phyloP scores from a whole-genome alignment of 148 eudicot species.

The Pouteria glomerata region DNA sequence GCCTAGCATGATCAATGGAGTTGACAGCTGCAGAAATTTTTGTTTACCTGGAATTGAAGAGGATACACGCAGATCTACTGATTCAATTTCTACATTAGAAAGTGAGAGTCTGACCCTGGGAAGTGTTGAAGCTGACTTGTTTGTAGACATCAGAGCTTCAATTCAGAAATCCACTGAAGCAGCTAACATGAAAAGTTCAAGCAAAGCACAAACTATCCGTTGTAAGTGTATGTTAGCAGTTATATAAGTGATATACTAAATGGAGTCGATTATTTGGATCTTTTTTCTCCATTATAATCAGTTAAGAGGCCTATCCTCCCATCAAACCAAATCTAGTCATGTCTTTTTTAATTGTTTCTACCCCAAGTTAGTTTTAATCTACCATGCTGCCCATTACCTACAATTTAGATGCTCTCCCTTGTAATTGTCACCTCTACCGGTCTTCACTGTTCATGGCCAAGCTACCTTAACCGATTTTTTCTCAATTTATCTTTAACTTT shows the following conservation, averaged over 20 bases:
- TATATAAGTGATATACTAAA: neutral
- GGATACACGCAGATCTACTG: slow-evolving; percentile 69
- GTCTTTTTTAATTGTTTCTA: no score
- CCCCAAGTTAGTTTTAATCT: no score
- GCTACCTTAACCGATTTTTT: no score
- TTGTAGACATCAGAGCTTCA: slow-evolving; percentile 92
- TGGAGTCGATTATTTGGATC: no score
- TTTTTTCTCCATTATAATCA: no score
- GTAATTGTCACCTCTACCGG: no score
- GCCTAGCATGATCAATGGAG: slow-evolving; percentile 74
- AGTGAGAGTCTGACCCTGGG: slow-evolving; percentile 77
- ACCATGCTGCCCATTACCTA: no score
- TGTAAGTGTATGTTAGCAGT: slow-evolving; percentile 38
- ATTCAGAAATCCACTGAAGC: slow-evolving; percentile 68
- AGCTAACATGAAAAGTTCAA: slow-evolving; percentile 24
- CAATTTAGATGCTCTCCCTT: no score
- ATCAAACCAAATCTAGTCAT: no score
- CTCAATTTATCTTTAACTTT: no score
- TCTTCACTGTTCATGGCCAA: no score
- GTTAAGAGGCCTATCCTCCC: no score
- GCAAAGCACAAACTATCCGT: slow-evolving; percentile 13
- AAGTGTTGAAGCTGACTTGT: slow-evolving; percentile 76
- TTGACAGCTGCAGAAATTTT: slow-evolving; percentile 32
- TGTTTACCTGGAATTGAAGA: slow-evolving; percentile 75
- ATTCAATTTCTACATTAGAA: slow-evolving; percentile 69